Evolutionary conservation across 2,329 filamentous ascomycete genomes (phyloP).

Genomic region (Cordyceps javanica): DNA sequence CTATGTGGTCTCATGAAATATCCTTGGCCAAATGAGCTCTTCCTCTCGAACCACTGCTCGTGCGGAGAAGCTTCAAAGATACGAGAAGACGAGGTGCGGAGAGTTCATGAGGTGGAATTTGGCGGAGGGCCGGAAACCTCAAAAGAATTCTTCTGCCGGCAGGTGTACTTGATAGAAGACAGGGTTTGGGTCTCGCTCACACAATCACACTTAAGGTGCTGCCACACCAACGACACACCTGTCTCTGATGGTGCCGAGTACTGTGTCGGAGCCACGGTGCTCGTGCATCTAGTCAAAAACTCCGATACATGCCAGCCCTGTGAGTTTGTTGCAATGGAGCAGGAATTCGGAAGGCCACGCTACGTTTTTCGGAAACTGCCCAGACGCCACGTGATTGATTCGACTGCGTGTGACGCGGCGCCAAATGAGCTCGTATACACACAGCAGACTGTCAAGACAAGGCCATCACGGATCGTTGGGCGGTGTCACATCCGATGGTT

Average conservation of each 20-base stretch:
- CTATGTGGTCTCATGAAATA: constrained; percentile 63
- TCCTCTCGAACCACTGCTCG: constrained; percentile 70
- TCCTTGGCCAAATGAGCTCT: constrained; percentile 65
- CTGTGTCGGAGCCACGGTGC: constrained; percentile 53
- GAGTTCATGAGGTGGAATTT: constrained; percentile 53
- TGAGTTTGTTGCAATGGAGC: constrained; percentile 42
- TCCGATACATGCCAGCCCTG: constrained; percentile 49
- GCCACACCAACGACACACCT: constrained; percentile 22
- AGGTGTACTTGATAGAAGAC: constrained; percentile 57
- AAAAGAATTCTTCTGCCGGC: constrained; percentile 60
- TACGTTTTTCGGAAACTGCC: constrained; percentile 46
- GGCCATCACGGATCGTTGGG: constrained; percentile 38
- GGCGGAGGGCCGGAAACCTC: constrained; percentile 41
- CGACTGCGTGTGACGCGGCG: constrained; percentile 22
- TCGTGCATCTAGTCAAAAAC: constrained; percentile 30
- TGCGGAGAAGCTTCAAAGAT: constrained; percentile 49
- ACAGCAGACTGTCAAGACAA: constrained; percentile 33
- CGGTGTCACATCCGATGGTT: constrained; percentile 57
- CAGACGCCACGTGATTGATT: constrained; percentile 39
- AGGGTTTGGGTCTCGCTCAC: constrained; percentile 57
- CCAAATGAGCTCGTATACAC: constrained; percentile 58
- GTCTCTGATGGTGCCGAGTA: constrained; percentile 26
- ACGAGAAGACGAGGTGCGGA: constrained; percentile 47
- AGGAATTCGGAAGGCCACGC: constrained; percentile 20
- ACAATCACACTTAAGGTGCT: constrained; percentile 48